Evolutionary conservation across 495 filamentous ascomycete species (phyloP).

Genomic region (Aspergillus mulundensis): DNA sequence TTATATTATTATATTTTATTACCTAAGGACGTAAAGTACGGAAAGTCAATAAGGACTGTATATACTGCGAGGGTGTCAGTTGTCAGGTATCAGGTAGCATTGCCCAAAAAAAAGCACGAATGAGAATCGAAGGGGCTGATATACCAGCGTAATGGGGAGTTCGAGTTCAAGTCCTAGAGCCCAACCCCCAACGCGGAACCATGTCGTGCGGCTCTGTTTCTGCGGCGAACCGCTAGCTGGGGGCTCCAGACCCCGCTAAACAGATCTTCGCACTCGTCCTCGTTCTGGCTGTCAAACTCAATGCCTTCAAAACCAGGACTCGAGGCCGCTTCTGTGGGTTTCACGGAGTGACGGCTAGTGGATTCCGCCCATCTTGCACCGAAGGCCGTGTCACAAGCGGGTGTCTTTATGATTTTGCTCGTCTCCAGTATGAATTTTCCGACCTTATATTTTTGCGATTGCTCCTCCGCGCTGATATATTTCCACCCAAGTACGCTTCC

Average conservation of each 20-base stretch:
- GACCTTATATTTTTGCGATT: slow-evolving; percentile 83
- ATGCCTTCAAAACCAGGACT: slow-evolving; percentile 34
- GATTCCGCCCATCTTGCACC: background rate
- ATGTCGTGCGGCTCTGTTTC: slow-evolving; percentile 39
- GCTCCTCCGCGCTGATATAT: slow-evolving; percentile 80
- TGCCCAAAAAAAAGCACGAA: too few relatives aligned
- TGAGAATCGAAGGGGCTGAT: too few relatives aligned
- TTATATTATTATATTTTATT: too few relatives aligned
- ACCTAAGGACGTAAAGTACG: too few relatives aligned
- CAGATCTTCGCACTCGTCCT: slow-evolving; percentile 92
- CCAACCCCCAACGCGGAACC: slow-evolving; percentile 29
- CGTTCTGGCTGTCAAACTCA: slow-evolving; percentile 86
- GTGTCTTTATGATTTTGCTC: slow-evolving; percentile 59
- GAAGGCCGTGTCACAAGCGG: slow-evolving; percentile 62
- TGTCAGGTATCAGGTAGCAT: too few relatives aligned
- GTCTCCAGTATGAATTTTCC: slow-evolving; percentile 96
- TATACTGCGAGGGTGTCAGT: too few relatives aligned
- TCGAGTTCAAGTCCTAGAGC: too few relatives aligned
- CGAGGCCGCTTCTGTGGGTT: background rate
- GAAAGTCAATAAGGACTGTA: too few relatives aligned
- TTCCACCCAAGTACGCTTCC: slow-evolving; percentile 82
- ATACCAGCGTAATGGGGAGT: too few relatives aligned
- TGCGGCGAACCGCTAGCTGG: slow-evolving; percentile 60
- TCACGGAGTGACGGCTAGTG: too few relatives aligned
- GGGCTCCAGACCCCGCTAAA: slow-evolving; percentile 85